Evolutionary conservation across 306 rosid genomes (phyloP), one percentile per base, ranked within the genome.

Genomic region (Pterocarpus santalinus): DNA sequence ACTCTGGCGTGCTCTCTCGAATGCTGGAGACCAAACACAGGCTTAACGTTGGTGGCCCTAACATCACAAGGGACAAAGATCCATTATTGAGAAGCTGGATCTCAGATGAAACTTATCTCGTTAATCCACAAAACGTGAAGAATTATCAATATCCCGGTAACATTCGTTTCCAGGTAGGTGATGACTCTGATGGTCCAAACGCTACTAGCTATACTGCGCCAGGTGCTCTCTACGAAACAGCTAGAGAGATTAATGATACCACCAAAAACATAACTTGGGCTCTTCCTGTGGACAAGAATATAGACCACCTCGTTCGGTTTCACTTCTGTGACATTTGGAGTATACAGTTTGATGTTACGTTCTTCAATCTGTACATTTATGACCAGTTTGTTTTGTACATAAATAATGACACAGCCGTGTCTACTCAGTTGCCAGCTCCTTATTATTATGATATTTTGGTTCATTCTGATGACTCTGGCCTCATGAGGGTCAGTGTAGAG

Each of bases 271-370:
- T 75, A 10, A 79, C 86, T 5, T 90, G 93, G 91, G 0, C 8
- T 22, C 76, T 90, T 66, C 60, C 53, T 0, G 88, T 84, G 55
- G 83, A 79, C 1, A 85, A 56, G 36, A 84, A 82, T 14, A 2
- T 15, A 3, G 41, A 8, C 7, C 36, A 87, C 69, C 58, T 90
- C 0, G 55, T 87, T 47, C 69, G 90, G 22, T 32, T 76, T 55
- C 91, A 90, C 63, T 84, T 90, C 32, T 90, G 83, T 67, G 87
- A 90, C 49, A 0, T 51, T 17, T 0, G 2, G 1, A 51, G 2
- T 36, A 0, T 0, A 0, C 0, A 4, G 2, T 0, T 0, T 7
- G 7, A 0, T 51, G 34, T 56, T 8, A n/a, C 53, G 0, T 0
- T 0, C 8, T 89, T 90, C 72, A 0, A 0, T 0, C 57, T 90